Conservation (phyloP, 371 early-diverging fungal genomes). For the Syncephalis plumigaleata region DNA sequence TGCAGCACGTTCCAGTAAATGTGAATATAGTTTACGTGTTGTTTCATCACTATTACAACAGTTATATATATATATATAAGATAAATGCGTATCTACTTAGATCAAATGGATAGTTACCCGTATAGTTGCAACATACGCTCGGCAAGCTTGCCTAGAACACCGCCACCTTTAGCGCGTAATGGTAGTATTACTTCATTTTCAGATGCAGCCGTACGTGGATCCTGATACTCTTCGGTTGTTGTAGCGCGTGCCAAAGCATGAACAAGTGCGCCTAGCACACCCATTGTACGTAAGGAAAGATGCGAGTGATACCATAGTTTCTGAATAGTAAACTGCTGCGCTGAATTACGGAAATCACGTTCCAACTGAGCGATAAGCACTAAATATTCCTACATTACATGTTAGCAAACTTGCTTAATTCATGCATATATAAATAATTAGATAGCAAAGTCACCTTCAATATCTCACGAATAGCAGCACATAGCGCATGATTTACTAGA, state of each 20-base stretch:
- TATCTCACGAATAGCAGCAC: conserved; percentile 52
- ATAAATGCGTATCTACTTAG: background rate
- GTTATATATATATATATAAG: background rate
- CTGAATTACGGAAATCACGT: conserved; percentile 50
- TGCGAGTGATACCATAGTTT: conserved; percentile 76
- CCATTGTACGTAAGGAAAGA: conserved; percentile 54
- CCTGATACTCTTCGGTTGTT: background rate
- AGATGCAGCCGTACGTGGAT: background rate
- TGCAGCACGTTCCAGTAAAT: conserved; percentile 52
- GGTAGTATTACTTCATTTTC: conserved; percentile 19
- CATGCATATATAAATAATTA: background rate
- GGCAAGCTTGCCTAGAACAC: conserved; percentile 36
- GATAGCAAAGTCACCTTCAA: conserved; percentile 34
- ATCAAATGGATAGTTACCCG: conserved; percentile 25
- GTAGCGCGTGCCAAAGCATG: background rate
- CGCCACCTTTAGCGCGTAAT: conserved; percentile 35
- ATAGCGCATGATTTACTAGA: conserved; percentile 75
- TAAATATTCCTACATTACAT: conserved; percentile 44
- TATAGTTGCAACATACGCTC: conserved; percentile 36
- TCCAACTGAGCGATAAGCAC: conserved; percentile 80
- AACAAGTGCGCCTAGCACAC: conserved; percentile 38
- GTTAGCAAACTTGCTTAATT: background rate
- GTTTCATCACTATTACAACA: conserved; percentile 36
- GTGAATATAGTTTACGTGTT: conserved; percentile 53
- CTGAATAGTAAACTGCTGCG: conserved; percentile 60